phyloP scores from a whole-genome alignment of 495 filamentous ascomycete species.

The Aspergillus coremiiformis region DNA sequence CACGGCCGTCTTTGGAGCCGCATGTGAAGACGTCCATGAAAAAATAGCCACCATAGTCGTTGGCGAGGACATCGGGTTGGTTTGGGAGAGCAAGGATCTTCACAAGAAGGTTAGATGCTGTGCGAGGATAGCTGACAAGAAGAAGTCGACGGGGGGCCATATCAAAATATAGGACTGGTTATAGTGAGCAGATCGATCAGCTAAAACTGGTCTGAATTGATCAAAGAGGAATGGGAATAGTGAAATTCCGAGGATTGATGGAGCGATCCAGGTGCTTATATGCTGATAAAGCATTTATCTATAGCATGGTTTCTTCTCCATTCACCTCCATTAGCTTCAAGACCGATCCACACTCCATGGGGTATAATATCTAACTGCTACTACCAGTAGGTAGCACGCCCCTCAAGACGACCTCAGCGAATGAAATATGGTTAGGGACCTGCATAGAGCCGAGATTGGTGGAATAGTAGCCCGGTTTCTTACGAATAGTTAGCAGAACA shows the following conservation, averaged over 20 bases:
- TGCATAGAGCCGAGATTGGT: too few species aligned
- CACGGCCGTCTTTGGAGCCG: not conserved
- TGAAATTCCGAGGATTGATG: not conserved
- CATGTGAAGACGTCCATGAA: conserved; percentile 17
- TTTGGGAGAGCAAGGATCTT: conserved; percentile 23
- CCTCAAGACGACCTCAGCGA: not conserved
- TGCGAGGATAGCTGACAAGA: conserved; percentile 29
- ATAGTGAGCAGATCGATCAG: not conserved
- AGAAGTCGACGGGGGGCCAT: conserved; percentile 7
- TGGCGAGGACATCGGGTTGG: conserved; percentile 15
- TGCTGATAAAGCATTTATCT: not conserved
- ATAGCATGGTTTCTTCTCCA: not conserved
- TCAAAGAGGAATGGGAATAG: conserved; percentile 1
- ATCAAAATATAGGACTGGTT: not conserved
- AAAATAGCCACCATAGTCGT: conserved; percentile 25
- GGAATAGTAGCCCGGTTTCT: not conserved
- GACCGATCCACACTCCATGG: not conserved
- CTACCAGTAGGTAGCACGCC: too few species aligned
- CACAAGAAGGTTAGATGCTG: conserved; percentile 32
- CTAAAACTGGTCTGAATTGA: not conserved
- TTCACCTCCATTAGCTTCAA: not conserved
- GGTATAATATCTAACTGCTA: not conserved
- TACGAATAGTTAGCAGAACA: not conserved
- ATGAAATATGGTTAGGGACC: not conserved
- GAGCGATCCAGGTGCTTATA: not conserved